Evolutionary conservation across 169 alveolate genomes (phyloP).

Genomic region (Plasmodium chabaudi): DNA sequence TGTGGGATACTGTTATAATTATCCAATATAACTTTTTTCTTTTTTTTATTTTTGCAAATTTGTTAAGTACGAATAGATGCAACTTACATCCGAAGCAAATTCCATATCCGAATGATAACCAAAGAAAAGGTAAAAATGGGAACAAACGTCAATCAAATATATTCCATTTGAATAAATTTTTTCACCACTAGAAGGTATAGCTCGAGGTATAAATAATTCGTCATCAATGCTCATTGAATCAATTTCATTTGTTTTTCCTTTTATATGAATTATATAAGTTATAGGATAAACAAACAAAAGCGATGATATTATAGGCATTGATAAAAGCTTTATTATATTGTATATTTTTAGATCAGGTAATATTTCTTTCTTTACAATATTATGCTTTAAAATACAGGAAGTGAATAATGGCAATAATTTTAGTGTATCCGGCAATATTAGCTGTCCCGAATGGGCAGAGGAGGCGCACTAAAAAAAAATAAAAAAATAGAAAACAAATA

Average conservation of each 20-base stretch:
- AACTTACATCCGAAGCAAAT: constrained; percentile 54
- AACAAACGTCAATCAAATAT: constrained; percentile 86
- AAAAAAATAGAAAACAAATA: background rate
- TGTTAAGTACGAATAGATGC: too few species aligned
- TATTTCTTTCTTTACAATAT: constrained; percentile 45
- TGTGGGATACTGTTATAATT: too few species aligned
- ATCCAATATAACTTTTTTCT: too few species aligned
- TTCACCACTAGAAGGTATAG: constrained; percentile 83
- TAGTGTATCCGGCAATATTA: constrained; percentile 89
- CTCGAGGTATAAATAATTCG: constrained; percentile 72
- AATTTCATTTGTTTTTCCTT: constrained; percentile 51
- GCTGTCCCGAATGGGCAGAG: constrained; percentile 88
- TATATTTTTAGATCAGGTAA: constrained; percentile 57
- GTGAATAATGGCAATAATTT: constrained; percentile 85
- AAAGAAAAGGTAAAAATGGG: constrained; percentile 83
- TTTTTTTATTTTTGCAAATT: too few species aligned
- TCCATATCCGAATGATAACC: constrained; percentile 82
- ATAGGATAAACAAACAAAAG: constrained; percentile 78
- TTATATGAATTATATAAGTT: constrained; percentile 71
- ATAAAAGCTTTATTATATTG: constrained; percentile 48
- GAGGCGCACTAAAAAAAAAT: constrained; percentile 79
- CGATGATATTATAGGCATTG: constrained; percentile 65
- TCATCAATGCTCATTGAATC: constrained; percentile 73
- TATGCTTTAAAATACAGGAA: constrained; percentile 84
- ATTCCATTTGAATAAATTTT: constrained; percentile 86